Base-by-base conservation (phyloP, 1,284 basidiomycete genomes). In the Ceratobasidium papillatum region DNA sequence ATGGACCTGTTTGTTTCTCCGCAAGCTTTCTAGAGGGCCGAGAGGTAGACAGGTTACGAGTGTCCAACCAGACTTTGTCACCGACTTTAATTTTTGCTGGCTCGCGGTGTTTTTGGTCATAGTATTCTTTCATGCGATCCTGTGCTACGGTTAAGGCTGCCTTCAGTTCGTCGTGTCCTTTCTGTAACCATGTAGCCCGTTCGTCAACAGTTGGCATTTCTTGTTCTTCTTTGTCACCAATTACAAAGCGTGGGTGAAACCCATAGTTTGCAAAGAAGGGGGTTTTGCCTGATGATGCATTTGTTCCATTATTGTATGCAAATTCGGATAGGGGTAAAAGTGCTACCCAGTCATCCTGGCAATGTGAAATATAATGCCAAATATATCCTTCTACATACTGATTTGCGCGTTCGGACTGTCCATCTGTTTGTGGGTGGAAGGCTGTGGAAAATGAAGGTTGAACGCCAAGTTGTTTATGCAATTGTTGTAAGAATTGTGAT, bases 361-460 rank as follows among this genome's bases (percentile, higher is more conserved):
- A 22, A 49, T 78, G 76, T 3, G 62, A 38, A 11, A 22, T 47
- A 62, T 75, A 79, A 63, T 54, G 36, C 0, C 78, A 75, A 4
- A 79, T 68, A 41, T 76, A 77, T 30, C 77, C 77, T 66, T 81
- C 80, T 0, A 82, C 45, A 0, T 54, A 54, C 52, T 81, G 79
- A 66, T 83, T 83, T 7, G 79, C 77, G 0, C 77, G 41, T 76
- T 83, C 81, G 0, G 80, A 80, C 51, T 83, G 81, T 0, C 83
- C 81, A 65, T n/a, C n/a, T n/a, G n/a, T n/a, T n/a, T n/a, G n/a
- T n/a, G n/a, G n/a, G n/a, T n/a, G n/a, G n/a, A n/a, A 81, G 0
- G 81, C 78, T 1, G 81, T 82, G n/a, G 75, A 78, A 45, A 77
- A 75, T 49, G 52, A 75, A 52, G 45, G 78, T 51, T 74, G 72